These are phyloP conservation scores for Sarcodon aspratus DNA, from an alignment of 768 basidiomycete species.

Conservation along the genomic window DNA sequence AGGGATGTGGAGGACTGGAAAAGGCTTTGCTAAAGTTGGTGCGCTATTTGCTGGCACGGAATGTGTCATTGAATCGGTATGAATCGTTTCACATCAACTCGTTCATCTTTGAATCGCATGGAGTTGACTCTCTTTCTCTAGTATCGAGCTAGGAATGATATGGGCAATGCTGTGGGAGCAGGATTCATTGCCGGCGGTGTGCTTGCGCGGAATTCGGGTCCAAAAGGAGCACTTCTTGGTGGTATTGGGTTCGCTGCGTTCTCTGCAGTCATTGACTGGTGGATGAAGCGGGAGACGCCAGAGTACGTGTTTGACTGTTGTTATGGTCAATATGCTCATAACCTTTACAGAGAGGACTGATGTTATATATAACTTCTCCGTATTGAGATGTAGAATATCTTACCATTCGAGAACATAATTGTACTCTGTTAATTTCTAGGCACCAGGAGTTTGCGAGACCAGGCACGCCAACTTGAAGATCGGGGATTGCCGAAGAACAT, in stretches of 20 bases:
- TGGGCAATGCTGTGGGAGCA: constrained; percentile 79
- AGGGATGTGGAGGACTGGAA: constrained; percentile 84
- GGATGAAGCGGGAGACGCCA: constrained; percentile 67
- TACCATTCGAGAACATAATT: too few relatives aligned
- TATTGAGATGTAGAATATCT: neutral
- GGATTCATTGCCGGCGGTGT: constrained; percentile 86
- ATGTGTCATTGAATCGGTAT: constrained; percentile 87
- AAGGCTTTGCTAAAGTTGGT: constrained; percentile 90
- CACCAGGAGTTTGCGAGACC: too few relatives aligned
- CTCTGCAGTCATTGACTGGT: constrained; percentile 83
- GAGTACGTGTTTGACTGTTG: constrained; percentile 39
- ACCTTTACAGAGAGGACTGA: neutral
- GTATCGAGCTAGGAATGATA: constrained; percentile 96
- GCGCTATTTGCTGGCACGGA: constrained; percentile 92
- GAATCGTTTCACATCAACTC: constrained; percentile 23
- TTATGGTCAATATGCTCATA: neutral
- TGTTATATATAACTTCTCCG: neutral
- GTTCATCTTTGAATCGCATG: neutral
- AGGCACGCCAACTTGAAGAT: too few relatives aligned
- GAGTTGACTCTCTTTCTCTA: constrained; percentile 16
- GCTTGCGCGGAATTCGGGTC: constrained; percentile 79
- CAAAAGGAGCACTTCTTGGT: constrained; percentile 78
- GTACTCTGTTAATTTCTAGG: too few relatives aligned
- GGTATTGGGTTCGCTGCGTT: constrained; percentile 90
- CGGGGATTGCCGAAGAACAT: too few relatives aligned